Evolutionary conservation across 768 basidiomycete genomes (phyloP).

Genomic region (Lentinula aciculospora): DNA sequence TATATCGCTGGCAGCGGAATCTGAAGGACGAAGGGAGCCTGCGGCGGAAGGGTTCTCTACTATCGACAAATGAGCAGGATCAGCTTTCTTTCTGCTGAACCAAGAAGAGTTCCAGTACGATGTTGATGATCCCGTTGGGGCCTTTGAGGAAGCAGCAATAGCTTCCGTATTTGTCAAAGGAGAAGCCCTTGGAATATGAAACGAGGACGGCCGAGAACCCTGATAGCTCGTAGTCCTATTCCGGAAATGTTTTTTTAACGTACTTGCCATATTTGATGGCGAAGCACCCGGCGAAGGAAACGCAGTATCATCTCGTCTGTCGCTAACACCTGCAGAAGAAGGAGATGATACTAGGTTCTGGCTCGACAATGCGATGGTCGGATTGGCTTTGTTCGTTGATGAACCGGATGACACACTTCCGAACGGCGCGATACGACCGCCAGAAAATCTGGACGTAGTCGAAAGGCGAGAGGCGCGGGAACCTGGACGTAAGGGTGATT

Average conservation of each 20-base stretch:
- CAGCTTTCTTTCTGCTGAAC: slow-evolving; percentile 50
- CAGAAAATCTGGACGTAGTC: slow-evolving; percentile 63
- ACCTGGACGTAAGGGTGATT: slow-evolving; percentile 64
- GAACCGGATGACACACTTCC: slow-evolving; percentile 40
- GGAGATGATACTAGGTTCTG: slow-evolving; percentile 41
- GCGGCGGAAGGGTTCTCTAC: not conserved
- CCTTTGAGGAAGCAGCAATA: slow-evolving; percentile 14
- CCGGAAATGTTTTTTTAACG: slow-evolving; percentile 36
- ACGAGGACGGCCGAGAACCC: slow-evolving; percentile 49
- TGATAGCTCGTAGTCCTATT: slow-evolving; percentile 55
- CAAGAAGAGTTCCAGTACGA: slow-evolving; percentile 57
- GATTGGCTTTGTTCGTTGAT: slow-evolving; percentile 45
- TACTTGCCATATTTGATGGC: slow-evolving; percentile 50
- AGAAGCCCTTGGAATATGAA: slow-evolving; percentile 49
- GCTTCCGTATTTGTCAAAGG: slow-evolving; percentile 27
- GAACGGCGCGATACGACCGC: slow-evolving; percentile 54
- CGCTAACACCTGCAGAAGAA: slow-evolving; percentile 34
- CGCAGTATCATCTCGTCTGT: slow-evolving; percentile 28
- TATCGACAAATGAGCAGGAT: slow-evolving; percentile 57
- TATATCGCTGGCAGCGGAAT: slow-evolving; percentile 3
- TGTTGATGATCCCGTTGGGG: slow-evolving; percentile 36
- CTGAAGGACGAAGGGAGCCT: not conserved
- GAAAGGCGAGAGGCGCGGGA: slow-evolving; percentile 71
- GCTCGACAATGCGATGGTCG: slow-evolving; percentile 66
- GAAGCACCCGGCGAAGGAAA: slow-evolving; percentile 61